Evolutionary conservation across 768 basidiomycete genomes (phyloP), one percentile per base, ranked within the genome.

Genomic region (Pleurotus salmoneostramineus): DNA sequence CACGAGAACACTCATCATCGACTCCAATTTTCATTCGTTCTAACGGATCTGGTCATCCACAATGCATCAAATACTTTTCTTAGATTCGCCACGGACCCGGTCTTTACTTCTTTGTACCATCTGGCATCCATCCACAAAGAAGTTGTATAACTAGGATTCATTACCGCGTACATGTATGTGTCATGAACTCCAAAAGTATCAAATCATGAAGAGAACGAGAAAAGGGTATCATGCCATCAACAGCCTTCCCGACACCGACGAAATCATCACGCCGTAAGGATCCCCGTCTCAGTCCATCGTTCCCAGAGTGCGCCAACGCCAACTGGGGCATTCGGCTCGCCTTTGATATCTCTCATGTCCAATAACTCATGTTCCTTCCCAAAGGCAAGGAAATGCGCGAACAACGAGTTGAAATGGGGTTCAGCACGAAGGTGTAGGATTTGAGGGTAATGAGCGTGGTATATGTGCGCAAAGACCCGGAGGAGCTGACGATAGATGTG

Each of bases 311-410:
- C 72, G 5, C 91, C 92, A 14, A 89, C 79, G 0, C 93, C 91
- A 0, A 89, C 88, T 3, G 78, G 72, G 4, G 81, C 72, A 50
- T 78, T 81, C 2, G 82, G 66, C 45, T 83, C 74, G 0, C 91
- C 91, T 60, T 83, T 89, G 68, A 97, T 83, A 68, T 98, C 96
- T 72, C 89, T 92, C 60, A 88, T 78, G 54, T 96, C 93, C 62
- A 98, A 70, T 59, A 98, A 69, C 65, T 98, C 92, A 71, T 95
- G 98, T 71, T 98, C 93, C 61, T 83, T 82, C 0, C 96, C 96
- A 65, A 98, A 98, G 0, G 95, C 94, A 51, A 98, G 78, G 75
- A 97, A 99, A 72, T 98, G 96, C 0, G 96, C 96, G 71, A 98
- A 98, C 37, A 98, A 85, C 3, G 94, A 96, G 71, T 96, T 96